Base-by-base conservation (phyloP, 2,329 filamentous ascomycete genomes). In the Phoma sp. region DNA sequence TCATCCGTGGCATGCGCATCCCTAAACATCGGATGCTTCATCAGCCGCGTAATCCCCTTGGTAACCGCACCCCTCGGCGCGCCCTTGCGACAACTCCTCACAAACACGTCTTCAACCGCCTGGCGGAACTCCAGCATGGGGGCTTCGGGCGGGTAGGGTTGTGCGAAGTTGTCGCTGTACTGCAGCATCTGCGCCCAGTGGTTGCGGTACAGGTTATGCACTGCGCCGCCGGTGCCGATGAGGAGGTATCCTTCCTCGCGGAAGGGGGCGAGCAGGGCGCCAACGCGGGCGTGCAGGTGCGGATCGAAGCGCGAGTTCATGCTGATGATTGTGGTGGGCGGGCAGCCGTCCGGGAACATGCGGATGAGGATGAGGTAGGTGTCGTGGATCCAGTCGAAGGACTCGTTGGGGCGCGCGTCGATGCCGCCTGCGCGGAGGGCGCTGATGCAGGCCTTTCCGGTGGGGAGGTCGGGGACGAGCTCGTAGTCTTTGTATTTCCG, bases 311-410 rank as follows among this genome's bases (percentile, higher is more conserved):
- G 74, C 1, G 79, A 78, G 55, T 85, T 84, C 75, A 82, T 79
- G 33, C 76, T 80, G 51, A 85, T 72, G 48, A 88, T 78, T 2
- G 85, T 87, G 0, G 86, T 88, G 0, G 87, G 87, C 1, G 87
- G 87, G 62, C 84, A 88, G n/a, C 76, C 78, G 2, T 66, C 59
- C 0, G 86, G 87, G 59, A 89, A 89, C 86, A 90, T 89, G 48
- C 86, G 79, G 66, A 89, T 87, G 7, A 89, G 76, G 52, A 89
- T 82, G 3, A 89, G 79, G 65, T 85, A 89, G 0, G 85, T 88
- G 70, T 90, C 87, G 75, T 90, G 86, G 67, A 89, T 89, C 87
- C 86, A 89, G 65, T 89, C 83, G 59, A 89, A 89, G 0, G 66
- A 77, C 0, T 78, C 62, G 65, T 89, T 86, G 1, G 70, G 74